A percentile compares a stretch with the other conserved stretches of the same genome.
Conservation (phyloP, 2,329 filamentous ascomycete genomes). For the Aspergillus carbonarius region DNA sequence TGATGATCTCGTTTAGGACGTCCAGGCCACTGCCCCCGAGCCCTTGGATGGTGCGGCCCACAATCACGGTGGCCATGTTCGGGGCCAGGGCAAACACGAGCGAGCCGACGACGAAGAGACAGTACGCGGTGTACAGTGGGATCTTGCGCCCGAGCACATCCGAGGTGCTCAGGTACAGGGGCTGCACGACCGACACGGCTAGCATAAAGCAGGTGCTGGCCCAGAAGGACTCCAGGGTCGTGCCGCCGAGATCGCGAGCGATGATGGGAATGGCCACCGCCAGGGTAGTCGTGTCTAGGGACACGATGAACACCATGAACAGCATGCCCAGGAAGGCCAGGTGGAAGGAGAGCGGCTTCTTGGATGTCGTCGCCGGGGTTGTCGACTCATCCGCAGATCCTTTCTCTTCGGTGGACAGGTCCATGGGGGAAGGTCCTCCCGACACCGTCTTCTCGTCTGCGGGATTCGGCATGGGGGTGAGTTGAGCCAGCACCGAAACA, state of each 20-base stretch:
- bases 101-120: slow-evolving; percentile 48
- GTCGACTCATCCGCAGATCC: not conserved
- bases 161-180: slow-evolving; percentile 21
- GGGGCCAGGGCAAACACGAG: slow-evolving; percentile 34
- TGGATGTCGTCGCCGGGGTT: not conserved
- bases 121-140: slow-evolving; percentile 34
- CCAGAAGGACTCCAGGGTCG: slow-evolving; percentile 22
- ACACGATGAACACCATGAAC: not conserved
- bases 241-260: slow-evolving; percentile 19
- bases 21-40: slow-evolving; percentile 1
- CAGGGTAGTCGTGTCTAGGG: not conserved
- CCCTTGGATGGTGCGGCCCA: slow-evolving; percentile 4
- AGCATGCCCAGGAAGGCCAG: not conserved
- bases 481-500: not conserved
- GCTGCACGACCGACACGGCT: slow-evolving; percentile 15
- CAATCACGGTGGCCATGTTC: slow-evolving; percentile 5
- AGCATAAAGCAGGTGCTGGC: slow-evolving; percentile 18
- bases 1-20: not conserved
- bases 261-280: slow-evolving; percentile 11
- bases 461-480: not conserved
- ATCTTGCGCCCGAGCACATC: slow-evolving; percentile 35
- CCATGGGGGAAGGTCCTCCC: not conserved
- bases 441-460: not conserved
- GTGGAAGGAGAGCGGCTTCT: not conserved
- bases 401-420: not conserved